These are phyloP conservation scores for Conoideocrella luteorostrata DNA, from an alignment of 2,329 filamentous ascomycete genomes.

Conservation along the genomic window DNA sequence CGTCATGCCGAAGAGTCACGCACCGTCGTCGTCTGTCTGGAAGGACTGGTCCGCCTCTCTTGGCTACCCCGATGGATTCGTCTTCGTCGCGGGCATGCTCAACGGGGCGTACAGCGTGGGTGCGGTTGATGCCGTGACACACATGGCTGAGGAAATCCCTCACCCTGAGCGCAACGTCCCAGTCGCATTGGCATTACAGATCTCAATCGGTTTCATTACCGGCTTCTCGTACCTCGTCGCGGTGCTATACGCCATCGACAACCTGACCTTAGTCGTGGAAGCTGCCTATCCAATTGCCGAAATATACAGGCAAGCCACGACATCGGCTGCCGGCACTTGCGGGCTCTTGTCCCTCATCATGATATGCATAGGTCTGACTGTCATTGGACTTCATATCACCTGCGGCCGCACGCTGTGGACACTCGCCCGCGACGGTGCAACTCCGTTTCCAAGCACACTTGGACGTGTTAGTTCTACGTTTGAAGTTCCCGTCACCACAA, in stretches of 20 bases:
- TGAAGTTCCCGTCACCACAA: constrained; percentile 29
- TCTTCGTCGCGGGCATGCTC: constrained; percentile 36
- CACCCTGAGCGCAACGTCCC: constrained; percentile 45
- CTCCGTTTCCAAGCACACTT: constrained; percentile 23
- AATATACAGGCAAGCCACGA: constrained; percentile 57
- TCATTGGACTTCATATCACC: constrained; percentile 31
- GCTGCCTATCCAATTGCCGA: constrained; percentile 57
- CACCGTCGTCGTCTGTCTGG: constrained; percentile 33
- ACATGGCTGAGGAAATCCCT: constrained; percentile 60
- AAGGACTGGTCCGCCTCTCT: constrained; percentile 30
- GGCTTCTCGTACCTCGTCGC: constrained; percentile 46
- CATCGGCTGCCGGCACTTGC: constrained; percentile 41
- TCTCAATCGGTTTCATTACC: constrained; percentile 44
- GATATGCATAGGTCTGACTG: constrained; percentile 29
- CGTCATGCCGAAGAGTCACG: constrained; percentile 39
- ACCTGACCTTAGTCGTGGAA: constrained; percentile 42
- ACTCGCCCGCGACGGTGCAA: constrained; percentile 33
- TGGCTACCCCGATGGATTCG: constrained; percentile 35
- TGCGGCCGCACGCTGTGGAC: constrained; percentile 34
- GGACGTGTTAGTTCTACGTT: constrained; percentile 10
- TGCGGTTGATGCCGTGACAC: constrained; percentile 57
- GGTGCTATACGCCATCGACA: constrained; percentile 53
- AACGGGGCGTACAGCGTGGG: constrained; percentile 66
- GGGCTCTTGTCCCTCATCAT: constrained; percentile 39
- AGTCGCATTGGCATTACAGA: constrained; percentile 43